phyloP scores from a whole-genome alignment of 2,329 filamentous ascomycete species.

The Fusarium luffae region DNA sequence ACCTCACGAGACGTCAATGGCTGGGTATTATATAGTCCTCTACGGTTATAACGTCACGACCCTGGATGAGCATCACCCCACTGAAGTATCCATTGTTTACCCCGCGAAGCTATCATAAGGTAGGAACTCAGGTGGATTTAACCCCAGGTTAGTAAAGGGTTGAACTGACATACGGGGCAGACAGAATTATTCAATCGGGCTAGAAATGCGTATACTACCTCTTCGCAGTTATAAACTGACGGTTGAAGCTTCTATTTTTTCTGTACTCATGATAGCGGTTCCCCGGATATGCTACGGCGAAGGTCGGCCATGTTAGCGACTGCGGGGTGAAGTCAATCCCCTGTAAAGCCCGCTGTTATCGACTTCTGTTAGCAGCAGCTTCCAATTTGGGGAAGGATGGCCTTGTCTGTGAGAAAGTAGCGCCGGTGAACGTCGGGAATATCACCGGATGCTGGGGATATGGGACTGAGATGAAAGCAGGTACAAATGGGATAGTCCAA shows the following conservation, averaged over 20 bases:
- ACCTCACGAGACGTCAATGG: not conserved
- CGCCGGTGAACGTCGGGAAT: not conserved
- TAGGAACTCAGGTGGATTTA: not conserved
- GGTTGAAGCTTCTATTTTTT: not conserved
- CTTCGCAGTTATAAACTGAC: fast-evolving
- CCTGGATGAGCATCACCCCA: not conserved
- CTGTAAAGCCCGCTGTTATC: not conserved
- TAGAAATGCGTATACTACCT: not conserved
- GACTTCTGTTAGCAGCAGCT: not conserved
- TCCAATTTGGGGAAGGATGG: not conserved
- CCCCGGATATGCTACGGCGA: not conserved
- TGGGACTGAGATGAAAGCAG: not conserved
- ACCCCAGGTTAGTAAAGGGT: not conserved
- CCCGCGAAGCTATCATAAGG: not conserved
- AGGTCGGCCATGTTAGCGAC: not conserved
- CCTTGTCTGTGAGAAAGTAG: not conserved
- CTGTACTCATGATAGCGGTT: fast-evolving
- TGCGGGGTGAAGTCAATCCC: not conserved
- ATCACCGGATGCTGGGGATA: not conserved
- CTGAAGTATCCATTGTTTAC: not conserved
- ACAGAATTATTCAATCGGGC: not conserved
- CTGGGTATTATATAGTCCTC: not conserved
- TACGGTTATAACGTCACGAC: not conserved
- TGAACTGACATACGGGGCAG: too few relatives aligned
- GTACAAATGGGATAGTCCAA: not conserved